Conservation (phyloP, 441 rosid species). For the Arabidopsis lyrata region DNA sequence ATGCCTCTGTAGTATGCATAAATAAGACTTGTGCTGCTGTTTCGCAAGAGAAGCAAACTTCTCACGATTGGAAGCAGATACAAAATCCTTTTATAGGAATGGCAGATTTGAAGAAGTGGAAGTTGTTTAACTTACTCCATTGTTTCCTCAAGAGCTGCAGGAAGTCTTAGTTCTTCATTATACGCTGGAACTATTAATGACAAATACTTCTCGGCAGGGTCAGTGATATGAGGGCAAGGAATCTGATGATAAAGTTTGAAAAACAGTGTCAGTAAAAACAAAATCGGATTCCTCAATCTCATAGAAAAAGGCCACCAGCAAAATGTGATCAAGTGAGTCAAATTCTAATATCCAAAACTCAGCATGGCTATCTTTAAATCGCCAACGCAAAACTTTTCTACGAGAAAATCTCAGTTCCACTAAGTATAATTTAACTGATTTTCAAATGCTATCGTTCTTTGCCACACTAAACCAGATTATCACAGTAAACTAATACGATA, state of each 20-base stretch:
- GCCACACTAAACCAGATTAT: conserved; percentile 1
- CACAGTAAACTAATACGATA: not conserved
- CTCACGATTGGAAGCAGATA: conserved; percentile 17
- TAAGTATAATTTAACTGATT: not conserved
- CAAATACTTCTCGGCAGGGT: conserved; percentile 85
- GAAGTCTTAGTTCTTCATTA: conserved; percentile 94
- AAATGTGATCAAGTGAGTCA: not conserved
- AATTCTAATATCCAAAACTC: too few species aligned
- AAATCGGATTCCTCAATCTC: not conserved
- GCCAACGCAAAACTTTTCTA: not conserved
- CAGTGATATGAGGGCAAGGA: conserved; percentile 65
- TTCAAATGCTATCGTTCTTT: not conserved
- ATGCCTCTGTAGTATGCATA: not conserved
- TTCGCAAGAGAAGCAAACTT: conserved; percentile 25
- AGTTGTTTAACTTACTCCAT: conserved; percentile 61
- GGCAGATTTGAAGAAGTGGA: not conserved
- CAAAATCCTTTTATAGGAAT: not conserved
- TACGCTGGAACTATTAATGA: conserved; percentile 90
- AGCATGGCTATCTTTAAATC: not conserved
- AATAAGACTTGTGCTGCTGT: not conserved
- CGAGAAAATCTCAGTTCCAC: not conserved
- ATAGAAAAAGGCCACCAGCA: not conserved
- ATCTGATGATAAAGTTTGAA: conserved; percentile 52
- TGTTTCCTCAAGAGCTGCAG: conserved; percentile 87
- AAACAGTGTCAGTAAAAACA: not conserved